Percentiles rank a stretch among this genome's conserved stretches.
Conservation (phyloP, 352 stramenopile species). For the Pilasporangium apinafurcum region DNA sequence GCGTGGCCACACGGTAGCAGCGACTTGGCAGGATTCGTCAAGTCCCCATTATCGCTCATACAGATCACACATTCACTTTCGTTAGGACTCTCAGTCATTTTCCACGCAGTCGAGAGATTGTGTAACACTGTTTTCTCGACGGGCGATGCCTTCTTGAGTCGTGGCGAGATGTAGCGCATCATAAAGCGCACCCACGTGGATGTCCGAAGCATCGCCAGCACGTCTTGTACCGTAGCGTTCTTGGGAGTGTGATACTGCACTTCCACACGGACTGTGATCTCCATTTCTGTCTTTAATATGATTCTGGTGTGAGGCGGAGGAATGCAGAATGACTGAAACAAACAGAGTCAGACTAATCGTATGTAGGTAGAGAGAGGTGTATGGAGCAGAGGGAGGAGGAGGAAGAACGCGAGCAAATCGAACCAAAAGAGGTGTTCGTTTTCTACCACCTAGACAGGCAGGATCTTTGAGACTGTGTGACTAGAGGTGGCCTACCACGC, state of each 20-base stretch:
- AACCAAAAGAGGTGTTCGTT: no score
- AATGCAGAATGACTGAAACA: slow-evolving; percentile 8
- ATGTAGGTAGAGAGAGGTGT: no score
- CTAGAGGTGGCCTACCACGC: no score
- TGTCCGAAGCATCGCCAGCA: slow-evolving; percentile 53
- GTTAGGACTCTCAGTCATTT: slow-evolving; percentile 6
- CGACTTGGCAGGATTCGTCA: slow-evolving; percentile 23
- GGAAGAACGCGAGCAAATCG: no score
- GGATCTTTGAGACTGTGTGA: no score
- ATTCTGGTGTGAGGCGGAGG: neutral
- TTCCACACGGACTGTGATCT: slow-evolving; percentile 45
- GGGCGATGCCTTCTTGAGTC: slow-evolving; percentile 55
- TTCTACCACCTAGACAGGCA: no score
- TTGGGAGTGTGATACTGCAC: slow-evolving; percentile 50
- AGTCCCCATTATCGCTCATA: slow-evolving; percentile 54
- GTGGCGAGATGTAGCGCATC: slow-evolving; percentile 44
- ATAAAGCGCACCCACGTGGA: slow-evolving; percentile 57
- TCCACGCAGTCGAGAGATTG: slow-evolving; percentile 17
- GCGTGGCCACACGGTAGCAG: slow-evolving; percentile 84
- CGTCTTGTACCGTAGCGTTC: slow-evolving; percentile 29
- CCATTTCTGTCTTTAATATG: slow-evolving; percentile 14
- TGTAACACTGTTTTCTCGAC: slow-evolving; percentile 26
- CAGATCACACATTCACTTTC: slow-evolving; percentile 79
- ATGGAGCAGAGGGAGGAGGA: no score
- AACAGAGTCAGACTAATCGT: neutral